A percentile compares a stretch with the other conserved stretches of the same genome.
phyloP scores from a whole-genome alignment of 768 basidiomycete genomes.

The Chalciporus piperatus region DNA sequence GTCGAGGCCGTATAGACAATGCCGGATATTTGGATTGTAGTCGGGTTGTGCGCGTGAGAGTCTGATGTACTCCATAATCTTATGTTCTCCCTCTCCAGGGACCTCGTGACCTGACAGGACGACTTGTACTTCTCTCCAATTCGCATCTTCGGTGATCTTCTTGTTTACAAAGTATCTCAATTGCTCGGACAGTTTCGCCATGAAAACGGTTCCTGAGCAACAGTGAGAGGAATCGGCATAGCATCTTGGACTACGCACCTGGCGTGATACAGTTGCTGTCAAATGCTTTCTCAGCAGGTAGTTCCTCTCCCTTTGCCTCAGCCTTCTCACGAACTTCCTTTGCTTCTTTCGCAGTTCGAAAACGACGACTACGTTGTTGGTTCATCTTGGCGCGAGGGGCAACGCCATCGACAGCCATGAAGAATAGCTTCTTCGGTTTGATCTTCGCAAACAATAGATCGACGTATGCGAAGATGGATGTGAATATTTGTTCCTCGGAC shows the following conservation, averaged over 20 bases:
- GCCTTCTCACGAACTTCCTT: slow-evolving; percentile 87
- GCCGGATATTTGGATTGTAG: slow-evolving; percentile 94
- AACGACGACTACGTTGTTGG: slow-evolving; percentile 91
- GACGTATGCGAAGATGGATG: slow-evolving; percentile 95
- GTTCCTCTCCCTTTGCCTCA: slow-evolving; percentile 80
- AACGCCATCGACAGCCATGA: slow-evolving; percentile 98
- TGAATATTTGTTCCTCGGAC: slow-evolving; percentile 96
- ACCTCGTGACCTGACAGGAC: slow-evolving; percentile 97
- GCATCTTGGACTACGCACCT: slow-evolving; percentile 48
- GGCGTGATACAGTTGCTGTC: slow-evolving; percentile 99
- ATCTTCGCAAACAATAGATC: slow-evolving; percentile 97
- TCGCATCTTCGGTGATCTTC: slow-evolving; percentile 95
- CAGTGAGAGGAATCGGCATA: not conserved
- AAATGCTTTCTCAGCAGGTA: slow-evolving; percentile 94
- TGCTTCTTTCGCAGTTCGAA: slow-evolving; percentile 92
- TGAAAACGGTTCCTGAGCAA: slow-evolving; percentile 82
- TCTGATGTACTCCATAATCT: slow-evolving; percentile 99
- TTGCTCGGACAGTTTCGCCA: slow-evolving; percentile 89
- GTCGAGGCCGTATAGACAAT: slow-evolving; percentile 97
- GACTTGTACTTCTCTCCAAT: slow-evolving; percentile 90
- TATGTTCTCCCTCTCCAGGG: slow-evolving; percentile 99
- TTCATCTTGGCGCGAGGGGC: slow-evolving; percentile 99
- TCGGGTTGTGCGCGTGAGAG: slow-evolving; percentile 90
- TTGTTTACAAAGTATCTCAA: slow-evolving; percentile 96
- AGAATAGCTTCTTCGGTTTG: slow-evolving; percentile 96